These are phyloP conservation scores for Pezicula carpinea DNA, from an alignment of 2,329 filamentous ascomycete species.

Conservation along the genomic window DNA sequence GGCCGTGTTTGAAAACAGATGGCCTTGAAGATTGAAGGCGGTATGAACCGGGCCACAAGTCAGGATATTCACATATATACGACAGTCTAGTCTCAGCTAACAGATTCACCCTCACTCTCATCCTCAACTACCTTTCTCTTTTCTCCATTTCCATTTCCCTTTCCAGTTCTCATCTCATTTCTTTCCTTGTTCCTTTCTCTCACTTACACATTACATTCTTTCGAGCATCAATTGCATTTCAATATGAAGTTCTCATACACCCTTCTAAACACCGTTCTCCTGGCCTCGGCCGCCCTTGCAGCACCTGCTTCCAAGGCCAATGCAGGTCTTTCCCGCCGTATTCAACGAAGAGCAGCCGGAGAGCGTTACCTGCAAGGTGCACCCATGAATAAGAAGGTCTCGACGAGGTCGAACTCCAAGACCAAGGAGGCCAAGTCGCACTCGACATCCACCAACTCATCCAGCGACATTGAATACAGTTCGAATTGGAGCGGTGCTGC, in stretches of 20 bases:
- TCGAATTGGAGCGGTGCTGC: slow-evolving; percentile 37
- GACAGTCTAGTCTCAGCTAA: too few relatives aligned
- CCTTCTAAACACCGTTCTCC: slow-evolving; percentile 3
- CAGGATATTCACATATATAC: too few relatives aligned
- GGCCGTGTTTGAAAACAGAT: too few relatives aligned
- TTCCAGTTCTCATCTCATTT: not conserved
- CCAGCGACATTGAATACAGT: slow-evolving; percentile 18
- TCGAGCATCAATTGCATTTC: slow-evolving; percentile 3
- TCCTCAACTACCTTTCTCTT: too few relatives aligned
- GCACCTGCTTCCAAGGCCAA: slow-evolving; percentile 1
- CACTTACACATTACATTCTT: not conserved
- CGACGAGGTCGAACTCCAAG: not conserved
- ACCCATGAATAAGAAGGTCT: slow-evolving; percentile 3
- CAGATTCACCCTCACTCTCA: too few relatives aligned
- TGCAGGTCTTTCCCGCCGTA: slow-evolving; percentile 3
- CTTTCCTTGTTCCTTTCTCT: not conserved
- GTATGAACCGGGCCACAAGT: too few relatives aligned
- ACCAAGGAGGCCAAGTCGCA: slow-evolving; percentile 1
- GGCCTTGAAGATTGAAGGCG: too few relatives aligned
- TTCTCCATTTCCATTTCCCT: too few relatives aligned
- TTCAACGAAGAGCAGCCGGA: slow-evolving; percentile 3
- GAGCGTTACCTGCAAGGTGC: not conserved
- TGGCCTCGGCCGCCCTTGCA: slow-evolving; percentile 4
- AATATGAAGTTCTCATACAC: slow-evolving; percentile 6
- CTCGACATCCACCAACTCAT: slow-evolving; percentile 8